Percentiles rank a stretch among this genome's conserved stretches.
Conservation (phyloP, 768 basidiomycete genomes). For the Kwoniella europaea region DNA sequence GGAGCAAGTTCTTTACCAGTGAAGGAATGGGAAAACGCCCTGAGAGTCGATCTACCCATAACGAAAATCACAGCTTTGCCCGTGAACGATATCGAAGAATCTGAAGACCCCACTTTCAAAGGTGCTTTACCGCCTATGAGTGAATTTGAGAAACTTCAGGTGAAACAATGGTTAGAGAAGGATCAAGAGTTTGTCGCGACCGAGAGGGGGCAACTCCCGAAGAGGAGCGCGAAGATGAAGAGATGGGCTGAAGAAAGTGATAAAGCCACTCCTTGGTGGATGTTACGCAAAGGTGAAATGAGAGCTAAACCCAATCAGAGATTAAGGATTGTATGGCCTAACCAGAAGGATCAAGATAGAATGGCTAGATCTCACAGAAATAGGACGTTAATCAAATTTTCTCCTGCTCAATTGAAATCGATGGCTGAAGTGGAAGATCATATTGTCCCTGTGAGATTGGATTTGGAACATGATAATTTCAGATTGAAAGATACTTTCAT, state of each 20-base stretch:
- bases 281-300: slow-evolving; percentile 56
- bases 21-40: slow-evolving; percentile 48
- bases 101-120: slow-evolving; percentile 61
- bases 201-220: slow-evolving; percentile 62
- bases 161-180: slow-evolving; percentile 69
- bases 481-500: slow-evolving; percentile 95
- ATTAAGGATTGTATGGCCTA: slow-evolving; percentile 68
- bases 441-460: slow-evolving; percentile 92
- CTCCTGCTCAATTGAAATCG: slow-evolving; percentile 56
- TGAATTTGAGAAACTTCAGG: slow-evolving; percentile 63
- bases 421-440: slow-evolving; percentile 65
- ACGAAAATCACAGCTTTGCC: slow-evolving; percentile 71
- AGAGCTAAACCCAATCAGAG: slow-evolving; percentile 56
- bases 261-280: slow-evolving; percentile 60
- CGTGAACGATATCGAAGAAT: slow-evolving; percentile 62
- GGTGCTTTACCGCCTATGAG: slow-evolving; percentile 62
- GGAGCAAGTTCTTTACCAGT: slow-evolving; percentile 31
- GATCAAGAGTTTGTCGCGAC: slow-evolving; percentile 63
- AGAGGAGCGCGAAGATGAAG: slow-evolving; percentile 61
- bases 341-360: slow-evolving; percentile 60
- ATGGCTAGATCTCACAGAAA: slow-evolving; percentile 61
- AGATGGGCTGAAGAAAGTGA: slow-evolving; percentile 73
- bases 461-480: slow-evolving; percentile 92
- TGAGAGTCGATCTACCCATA: slow-evolving; percentile 64
- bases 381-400: slow-evolving; percentile 68